These are phyloP conservation scores for Agroathelia rolfsii DNA, from an alignment of 1,284 basidiomycete species.

Conservation along the genomic window DNA sequence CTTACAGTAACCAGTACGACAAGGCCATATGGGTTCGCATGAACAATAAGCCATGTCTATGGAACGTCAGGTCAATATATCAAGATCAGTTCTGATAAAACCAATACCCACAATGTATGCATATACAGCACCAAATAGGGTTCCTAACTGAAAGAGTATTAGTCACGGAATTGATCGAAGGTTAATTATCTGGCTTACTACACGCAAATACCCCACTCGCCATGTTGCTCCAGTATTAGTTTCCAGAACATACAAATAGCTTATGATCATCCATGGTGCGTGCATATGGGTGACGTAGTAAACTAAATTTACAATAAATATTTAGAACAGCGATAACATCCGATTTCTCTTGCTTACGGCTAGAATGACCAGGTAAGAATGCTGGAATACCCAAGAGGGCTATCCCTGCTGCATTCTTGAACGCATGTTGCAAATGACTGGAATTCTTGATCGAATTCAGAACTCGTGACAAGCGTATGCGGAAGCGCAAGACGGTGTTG, in stretches of 20 bases:
- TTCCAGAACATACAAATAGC: slow-evolving; percentile 41
- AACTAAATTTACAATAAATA: no score
- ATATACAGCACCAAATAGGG: slow-evolving; percentile 34
- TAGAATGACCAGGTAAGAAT: slow-evolving; percentile 28
- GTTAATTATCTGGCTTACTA: slow-evolving; percentile 25
- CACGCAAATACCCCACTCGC: slow-evolving; percentile 35
- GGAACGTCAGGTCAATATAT: slow-evolving; percentile 3
- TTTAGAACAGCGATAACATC: not conserved
- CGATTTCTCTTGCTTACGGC: slow-evolving; percentile 21
- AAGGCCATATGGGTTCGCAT: slow-evolving; percentile 34
- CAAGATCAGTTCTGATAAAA: not conserved
- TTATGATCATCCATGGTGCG: slow-evolving; percentile 43
- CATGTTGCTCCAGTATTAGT: slow-evolving; percentile 43
- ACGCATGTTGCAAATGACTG: slow-evolving; percentile 33
- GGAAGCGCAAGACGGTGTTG: slow-evolving; percentile 19
- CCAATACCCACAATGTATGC: slow-evolving; percentile 30
- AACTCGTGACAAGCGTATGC: slow-evolving; percentile 26
- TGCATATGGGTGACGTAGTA: slow-evolving; percentile 21
- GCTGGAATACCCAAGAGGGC: slow-evolving; percentile 33
- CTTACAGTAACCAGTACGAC: slow-evolving; percentile 32
- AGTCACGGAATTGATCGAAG: no score
- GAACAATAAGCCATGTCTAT: slow-evolving; percentile 31
- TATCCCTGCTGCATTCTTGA: slow-evolving; percentile 38
- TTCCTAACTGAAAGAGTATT: slow-evolving; percentile 27
- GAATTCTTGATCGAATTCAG: slow-evolving; percentile 27